Conservation (phyloP, 371 early-diverging fungal species). For the Mucor irregularis region DNA sequence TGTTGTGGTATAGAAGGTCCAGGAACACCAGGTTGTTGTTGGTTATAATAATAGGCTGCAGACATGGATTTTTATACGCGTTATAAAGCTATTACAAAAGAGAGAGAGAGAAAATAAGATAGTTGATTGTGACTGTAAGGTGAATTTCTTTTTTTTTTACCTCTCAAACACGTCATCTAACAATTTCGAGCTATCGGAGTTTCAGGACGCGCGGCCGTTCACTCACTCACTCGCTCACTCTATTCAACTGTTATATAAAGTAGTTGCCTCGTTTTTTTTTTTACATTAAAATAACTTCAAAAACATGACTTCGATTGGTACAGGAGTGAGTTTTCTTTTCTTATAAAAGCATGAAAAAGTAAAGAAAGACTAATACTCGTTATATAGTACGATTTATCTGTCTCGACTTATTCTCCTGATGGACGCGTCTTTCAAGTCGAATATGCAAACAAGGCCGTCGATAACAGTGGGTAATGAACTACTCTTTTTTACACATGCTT, state of each 20-base stretch:
- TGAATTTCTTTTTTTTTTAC: too few species aligned
- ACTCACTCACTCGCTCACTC: too few species aligned
- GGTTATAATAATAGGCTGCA: conserved; percentile 36
- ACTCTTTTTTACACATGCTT: too few species aligned
- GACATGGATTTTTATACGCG: conserved; percentile 14
- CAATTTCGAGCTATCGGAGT: conserved; percentile 9
- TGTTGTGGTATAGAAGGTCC: conserved; percentile 8
- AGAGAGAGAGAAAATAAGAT: neutral
- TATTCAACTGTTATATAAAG: too few species aligned
- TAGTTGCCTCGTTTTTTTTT: conserved; percentile 6
- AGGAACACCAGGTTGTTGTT: conserved; percentile 10
- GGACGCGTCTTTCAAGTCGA: conserved; percentile 98
- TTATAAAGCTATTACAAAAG: neutral
- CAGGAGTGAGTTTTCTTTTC: conserved; percentile 55
- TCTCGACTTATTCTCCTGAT: conserved; percentile 98
- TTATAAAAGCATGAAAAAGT: neutral
- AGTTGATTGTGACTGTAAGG: neutral
- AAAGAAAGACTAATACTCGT: neutral
- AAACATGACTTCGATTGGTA: conserved; percentile 74
- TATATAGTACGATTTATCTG: conserved; percentile 92
- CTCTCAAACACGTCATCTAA: conserved; percentile 8
- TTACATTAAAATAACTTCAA: neutral
- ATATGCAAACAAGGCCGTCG: conserved; percentile 97
- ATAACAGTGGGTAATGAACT: conserved; percentile 88
- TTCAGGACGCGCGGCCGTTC: conserved; percentile 33